These are phyloP conservation scores for Viola odorata DNA, from an alignment of 345 rosid species.

Conservation along the genomic window DNA sequence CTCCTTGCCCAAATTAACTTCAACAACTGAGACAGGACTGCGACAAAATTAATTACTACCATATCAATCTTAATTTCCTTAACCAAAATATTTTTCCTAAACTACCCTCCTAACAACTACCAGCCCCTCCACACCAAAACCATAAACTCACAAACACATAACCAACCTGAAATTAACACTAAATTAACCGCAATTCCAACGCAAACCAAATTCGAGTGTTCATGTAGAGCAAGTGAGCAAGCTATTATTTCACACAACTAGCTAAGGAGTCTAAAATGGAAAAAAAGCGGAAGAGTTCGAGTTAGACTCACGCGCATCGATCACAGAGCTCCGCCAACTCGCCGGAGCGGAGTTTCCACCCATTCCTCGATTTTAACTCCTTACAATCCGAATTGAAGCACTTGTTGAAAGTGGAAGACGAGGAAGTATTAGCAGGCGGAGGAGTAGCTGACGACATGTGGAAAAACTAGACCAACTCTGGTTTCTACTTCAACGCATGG, in stretches of 20 bases:
- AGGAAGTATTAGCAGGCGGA: slow-evolving; percentile 8
- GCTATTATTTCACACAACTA: background rate
- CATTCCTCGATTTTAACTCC: slow-evolving; percentile 60
- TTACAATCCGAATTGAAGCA: slow-evolving; percentile 75
- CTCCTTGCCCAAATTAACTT: too few relatives aligned
- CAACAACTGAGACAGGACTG: too few relatives aligned
- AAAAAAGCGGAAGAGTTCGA: background rate
- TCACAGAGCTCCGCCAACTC: slow-evolving; percentile 88
- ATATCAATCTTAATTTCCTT: too few relatives aligned
- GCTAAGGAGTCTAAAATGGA: background rate
- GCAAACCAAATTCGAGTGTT: background rate
- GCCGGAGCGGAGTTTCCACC: slow-evolving; percentile 82
- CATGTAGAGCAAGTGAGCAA: too few relatives aligned
- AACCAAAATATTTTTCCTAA: too few relatives aligned
- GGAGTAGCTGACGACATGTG: background rate
- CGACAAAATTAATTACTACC: too few relatives aligned
- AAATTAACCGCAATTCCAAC: background rate
- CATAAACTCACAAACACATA: slow-evolving; percentile 6
- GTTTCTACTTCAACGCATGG: background rate
- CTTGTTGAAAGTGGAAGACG: slow-evolving; percentile 37
- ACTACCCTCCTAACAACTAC: background rate
- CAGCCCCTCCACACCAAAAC: background rate
- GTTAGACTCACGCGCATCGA: slow-evolving; percentile 74
- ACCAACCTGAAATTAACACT: background rate
- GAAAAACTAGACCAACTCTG: background rate